Conservation (phyloP, 192 early-diverging fungal genomes). For the Funneliformis geosporum region DNA sequence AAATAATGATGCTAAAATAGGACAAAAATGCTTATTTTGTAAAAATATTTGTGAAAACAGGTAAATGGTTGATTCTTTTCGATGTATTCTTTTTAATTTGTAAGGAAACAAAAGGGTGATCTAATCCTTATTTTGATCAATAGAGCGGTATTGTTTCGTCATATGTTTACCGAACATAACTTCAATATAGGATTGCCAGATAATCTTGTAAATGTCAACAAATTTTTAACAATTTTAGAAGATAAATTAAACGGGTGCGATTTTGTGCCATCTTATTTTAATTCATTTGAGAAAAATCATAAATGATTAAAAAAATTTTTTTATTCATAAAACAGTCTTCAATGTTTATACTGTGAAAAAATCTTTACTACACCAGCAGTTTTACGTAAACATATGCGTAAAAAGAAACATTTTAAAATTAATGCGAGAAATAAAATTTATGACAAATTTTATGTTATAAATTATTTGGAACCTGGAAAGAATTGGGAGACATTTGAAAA, state of each 20-base stretch:
- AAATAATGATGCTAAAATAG: conserved; percentile 59
- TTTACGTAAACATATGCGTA: conserved; percentile 95
- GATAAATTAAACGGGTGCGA: conserved; percentile 63
- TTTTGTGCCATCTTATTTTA: not conserved
- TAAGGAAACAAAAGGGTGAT: not conserved
- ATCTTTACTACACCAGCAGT: conserved; percentile 85
- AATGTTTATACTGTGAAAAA: conserved; percentile 95
- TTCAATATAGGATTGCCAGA: conserved; percentile 93
- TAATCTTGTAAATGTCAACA: conserved; percentile 83
- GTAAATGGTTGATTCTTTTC: conserved; percentile 31
- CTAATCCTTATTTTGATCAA: not conserved
- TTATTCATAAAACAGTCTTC: conserved; percentile 46
- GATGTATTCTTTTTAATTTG: conserved; percentile 5
- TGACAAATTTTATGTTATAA: conserved; percentile 93
- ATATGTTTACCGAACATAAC: conserved; percentile 89
- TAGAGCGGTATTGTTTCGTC: conserved; percentile 74
- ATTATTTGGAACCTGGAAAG: conserved; percentile 87
- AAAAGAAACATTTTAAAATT: conserved; percentile 98
- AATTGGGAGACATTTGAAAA: conserved; percentile 89
- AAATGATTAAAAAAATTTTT: not conserved
- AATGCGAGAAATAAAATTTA: conserved; percentile 86
- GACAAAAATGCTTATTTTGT: conserved; percentile 93
- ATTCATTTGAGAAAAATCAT: not conserved
- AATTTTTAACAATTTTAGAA: conserved; percentile 78
- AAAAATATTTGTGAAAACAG: conserved; percentile 72